Conservation (phyloP, 148 eudicot genomes). For the Vaccinium macrocarpon region DNA sequence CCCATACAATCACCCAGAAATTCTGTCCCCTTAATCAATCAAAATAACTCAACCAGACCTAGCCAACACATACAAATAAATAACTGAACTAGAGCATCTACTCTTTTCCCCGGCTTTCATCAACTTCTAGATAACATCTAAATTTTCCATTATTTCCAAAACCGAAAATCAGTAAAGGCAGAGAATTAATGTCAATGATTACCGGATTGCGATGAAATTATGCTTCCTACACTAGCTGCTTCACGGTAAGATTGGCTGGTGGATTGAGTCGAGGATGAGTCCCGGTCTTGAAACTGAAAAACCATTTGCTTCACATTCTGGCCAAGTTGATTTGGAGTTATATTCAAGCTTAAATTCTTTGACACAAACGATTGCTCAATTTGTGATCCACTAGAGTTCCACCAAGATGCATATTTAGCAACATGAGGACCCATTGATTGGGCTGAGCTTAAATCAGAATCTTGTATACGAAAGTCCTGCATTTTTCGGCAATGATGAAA, state of each 20-base stretch:
- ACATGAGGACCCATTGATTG: constrained; percentile 25
- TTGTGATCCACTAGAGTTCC: constrained; percentile 32
- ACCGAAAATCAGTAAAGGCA: neutral
- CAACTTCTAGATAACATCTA: neutral
- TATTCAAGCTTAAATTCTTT: constrained; percentile 38
- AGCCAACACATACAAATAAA: neutral
- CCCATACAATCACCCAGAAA: neutral
- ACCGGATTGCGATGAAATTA: constrained; percentile 38
- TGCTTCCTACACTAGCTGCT: constrained; percentile 30
- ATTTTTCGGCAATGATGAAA: constrained; percentile 19
- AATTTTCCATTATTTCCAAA: neutral
- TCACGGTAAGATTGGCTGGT: constrained; percentile 53
- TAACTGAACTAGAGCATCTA: neutral
- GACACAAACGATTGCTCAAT: constrained; percentile 32
- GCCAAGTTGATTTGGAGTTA: constrained; percentile 33
- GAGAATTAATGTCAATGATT: constrained; percentile 5
- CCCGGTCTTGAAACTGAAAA: constrained; percentile 63
- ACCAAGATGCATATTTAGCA: constrained; percentile 23
- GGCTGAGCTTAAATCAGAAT: constrained; percentile 25
- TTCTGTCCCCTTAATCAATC: neutral
- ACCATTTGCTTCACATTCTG: constrained; percentile 35
- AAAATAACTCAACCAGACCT: neutral
- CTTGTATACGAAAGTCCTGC: constrained; percentile 36
- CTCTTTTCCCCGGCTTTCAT: neutral
- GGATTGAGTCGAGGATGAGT: constrained; percentile 72